phyloP scores from a whole-genome alignment of 73 alveolate genomes.

The Symbiodinium pilosum region DNA sequence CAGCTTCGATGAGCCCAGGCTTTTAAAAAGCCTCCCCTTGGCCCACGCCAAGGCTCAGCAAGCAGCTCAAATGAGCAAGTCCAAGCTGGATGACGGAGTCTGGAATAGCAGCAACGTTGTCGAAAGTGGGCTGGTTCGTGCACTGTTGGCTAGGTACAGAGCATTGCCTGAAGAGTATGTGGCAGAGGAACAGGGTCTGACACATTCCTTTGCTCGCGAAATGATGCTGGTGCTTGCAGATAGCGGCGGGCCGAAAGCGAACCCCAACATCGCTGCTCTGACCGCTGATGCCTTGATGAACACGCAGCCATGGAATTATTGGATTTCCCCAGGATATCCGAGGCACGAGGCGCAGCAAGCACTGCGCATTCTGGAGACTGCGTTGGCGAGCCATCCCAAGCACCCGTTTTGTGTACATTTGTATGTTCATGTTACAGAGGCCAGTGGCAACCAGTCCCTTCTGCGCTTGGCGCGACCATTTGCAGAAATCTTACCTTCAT shows the following conservation, averaged over 20 bases:
- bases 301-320: conserved; percentile 52
- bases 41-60: conserved; percentile 22
- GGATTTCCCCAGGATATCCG: background rate
- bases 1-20: conserved; percentile 66
- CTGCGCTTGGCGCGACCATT: conserved; percentile 25
- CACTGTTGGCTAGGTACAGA: conserved; percentile 13
- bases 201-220: conserved; percentile 7
- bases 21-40: conserved; percentile 12
- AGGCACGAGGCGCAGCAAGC: conserved; percentile 18
- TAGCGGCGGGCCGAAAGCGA: background rate
- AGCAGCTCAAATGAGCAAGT: background rate
- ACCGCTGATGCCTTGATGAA: conserved; percentile 80
- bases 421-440: conserved; percentile 57
- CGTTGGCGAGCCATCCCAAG: background rate
- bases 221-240: conserved; percentile 27
- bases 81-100: background rate
- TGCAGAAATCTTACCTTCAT: conserved; percentile 10
- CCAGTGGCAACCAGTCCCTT: conserved; percentile 6
- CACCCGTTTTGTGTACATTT: conserved; percentile 61
- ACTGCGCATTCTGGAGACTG: background rate
- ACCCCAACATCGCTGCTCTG: conserved; percentile 54
- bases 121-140: background rate
- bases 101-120: background rate
- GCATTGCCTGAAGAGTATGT: conserved; percentile 12
- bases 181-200: background rate